A percentile compares a stretch with the other conserved stretches of the same genome.
phyloP scores from a whole-genome alignment of 75 land plant genomes.

The Cryptomeria japonica region DNA sequence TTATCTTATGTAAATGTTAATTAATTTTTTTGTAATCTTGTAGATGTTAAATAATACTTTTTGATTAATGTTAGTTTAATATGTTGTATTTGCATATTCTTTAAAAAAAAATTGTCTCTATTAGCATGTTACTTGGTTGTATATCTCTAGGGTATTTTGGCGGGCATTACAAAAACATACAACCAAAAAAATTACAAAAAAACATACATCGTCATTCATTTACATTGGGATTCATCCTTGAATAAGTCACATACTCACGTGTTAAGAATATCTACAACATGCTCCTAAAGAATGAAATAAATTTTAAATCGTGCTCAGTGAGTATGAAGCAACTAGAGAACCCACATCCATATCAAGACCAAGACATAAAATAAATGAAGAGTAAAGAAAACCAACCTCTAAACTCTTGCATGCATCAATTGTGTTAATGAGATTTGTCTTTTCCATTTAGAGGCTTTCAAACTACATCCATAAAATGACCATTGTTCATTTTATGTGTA shows the following conservation, averaged over 20 bases:
- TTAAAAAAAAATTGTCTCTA: no score
- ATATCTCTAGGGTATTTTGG: no score
- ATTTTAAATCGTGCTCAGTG: background rate
- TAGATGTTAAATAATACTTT: no score
- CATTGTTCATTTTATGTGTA: no score
- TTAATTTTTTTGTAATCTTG: no score
- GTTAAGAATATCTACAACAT: constrained; percentile 65
- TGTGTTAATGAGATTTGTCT: constrained; percentile 31
- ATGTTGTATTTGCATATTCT: no score
- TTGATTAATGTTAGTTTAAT: no score
- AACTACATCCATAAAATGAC: background rate
- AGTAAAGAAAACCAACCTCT: constrained; percentile 32
- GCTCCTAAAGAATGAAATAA: constrained; percentile 37
- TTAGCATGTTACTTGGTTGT: no score
- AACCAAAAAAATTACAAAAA: no score
- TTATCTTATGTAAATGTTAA: no score
- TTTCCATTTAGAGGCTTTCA: constrained; percentile 35
- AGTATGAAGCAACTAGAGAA: background rate
- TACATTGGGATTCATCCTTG: constrained; percentile 70
- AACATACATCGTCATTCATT: constrained; percentile 76
- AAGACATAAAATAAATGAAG: background rate
- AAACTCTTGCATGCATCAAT: constrained; percentile 57
- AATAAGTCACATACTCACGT: constrained; percentile 77
- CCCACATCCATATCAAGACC: background rate
- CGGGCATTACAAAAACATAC: no score